Evolutionary conservation across 2,329 filamentous ascomycete genomes (phyloP), one percentile per base, ranked within the genome.

Genomic region (Parafenestella ontariensis): DNA sequence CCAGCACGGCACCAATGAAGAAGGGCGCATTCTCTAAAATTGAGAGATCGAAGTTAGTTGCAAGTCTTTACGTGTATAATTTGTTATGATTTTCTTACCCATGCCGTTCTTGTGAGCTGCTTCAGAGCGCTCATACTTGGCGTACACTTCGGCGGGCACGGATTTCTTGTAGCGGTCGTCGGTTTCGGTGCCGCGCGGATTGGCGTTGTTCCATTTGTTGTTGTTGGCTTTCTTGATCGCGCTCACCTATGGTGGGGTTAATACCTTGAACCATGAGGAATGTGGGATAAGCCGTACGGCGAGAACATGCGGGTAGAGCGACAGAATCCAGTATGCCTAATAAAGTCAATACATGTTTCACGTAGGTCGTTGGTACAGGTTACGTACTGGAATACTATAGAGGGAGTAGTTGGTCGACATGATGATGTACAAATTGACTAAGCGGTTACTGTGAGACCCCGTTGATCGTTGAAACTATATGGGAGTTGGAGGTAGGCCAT

Each of bases 21-120:
- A 81, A 52, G 1, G 79, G 77, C 58, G 80, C 69, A 47, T 77
- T 81, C 65, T 82, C 80, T 46, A 81, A 60, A 20, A 73, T 17
- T 10, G 15, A 15, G 4, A 13, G 13, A n/a, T 3, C 5, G 24
- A n/a, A 34, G 13, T 34, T 15, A 34, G 31, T n/a, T n/a, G 31
- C 13, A 34, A n/a, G 13, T 8, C 31, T 17, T 34, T n/a, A n/a
- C n/a, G 13, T 4, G 17, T n/a, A 5, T 34, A 34, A 17, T 17
- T 17, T 34, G 15, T 5, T 5, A 34, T 17, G 11, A 34, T 9
- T 34, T 34, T 5, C 31, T 34, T 34, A 17, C 31, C 31, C 15
- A 34, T 15, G 13, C 13, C 66, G 58, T 82, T 82, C 20, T 73
- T 67, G 58, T 81, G 79, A 26, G 78, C 78, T 15, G 76, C 74